A percentile compares a stretch with the other conserved stretches of the same genome.
phyloP scores from a whole-genome alignment of 1,139 yeast species.

The Protomyces pachydermus region DNA sequence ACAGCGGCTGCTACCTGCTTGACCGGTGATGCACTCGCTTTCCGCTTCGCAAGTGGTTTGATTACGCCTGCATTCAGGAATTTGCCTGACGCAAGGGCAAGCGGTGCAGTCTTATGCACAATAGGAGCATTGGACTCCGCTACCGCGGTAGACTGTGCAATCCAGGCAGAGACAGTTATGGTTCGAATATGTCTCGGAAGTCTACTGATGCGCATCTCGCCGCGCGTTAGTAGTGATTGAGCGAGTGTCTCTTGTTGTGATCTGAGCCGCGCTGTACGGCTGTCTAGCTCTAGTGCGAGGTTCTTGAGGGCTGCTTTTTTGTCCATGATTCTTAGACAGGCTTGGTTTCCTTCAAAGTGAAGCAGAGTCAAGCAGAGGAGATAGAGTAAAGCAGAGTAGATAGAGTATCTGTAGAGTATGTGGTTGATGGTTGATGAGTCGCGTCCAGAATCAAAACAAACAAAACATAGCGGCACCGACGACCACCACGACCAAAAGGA shows the following conservation, averaged over 20 bases:
- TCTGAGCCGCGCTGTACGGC: neutral
- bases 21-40: neutral
- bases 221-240: slow-evolving; percentile 3
- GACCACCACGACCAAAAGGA: neutral
- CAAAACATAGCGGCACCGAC: neutral
- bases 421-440: no score
- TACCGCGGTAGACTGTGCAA: neutral
- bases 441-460: neutral
- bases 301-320: neutral
- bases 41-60: neutral
- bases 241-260: neutral
- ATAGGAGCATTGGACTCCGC: no score
- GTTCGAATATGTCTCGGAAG: neutral
- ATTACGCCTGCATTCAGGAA: no score
- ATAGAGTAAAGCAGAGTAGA: no score
- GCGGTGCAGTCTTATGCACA: no score
- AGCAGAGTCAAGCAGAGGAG: no score
- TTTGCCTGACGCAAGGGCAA: no score
- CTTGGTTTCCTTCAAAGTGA: no score
- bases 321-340: neutral
- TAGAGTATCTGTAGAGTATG: no score
- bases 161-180: neutral
- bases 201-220: slow-evolving; percentile 5
- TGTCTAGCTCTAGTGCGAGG: slow-evolving; percentile 2
- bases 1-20: neutral